These are phyloP conservation scores for Coemansia sp. DNA, from an alignment of 192 early-diverging fungal genomes.

Conservation along the genomic window DNA sequence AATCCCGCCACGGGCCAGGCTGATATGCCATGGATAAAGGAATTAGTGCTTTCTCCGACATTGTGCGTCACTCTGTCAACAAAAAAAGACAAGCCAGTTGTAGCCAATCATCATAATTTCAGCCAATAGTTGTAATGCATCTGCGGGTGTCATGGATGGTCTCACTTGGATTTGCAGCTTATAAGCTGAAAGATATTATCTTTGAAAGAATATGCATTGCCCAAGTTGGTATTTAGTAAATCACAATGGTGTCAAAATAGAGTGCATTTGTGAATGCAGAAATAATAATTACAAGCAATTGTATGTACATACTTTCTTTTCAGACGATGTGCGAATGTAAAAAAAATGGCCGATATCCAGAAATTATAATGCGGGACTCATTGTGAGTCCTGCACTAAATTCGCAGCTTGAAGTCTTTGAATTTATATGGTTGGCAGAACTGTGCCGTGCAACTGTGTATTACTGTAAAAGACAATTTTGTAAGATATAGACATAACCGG, in stretches of 20 bases:
- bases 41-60: not conserved
- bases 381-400: no score
- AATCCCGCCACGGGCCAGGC: slow-evolving; percentile 7
- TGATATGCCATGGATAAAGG: not conserved
- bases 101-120: not conserved
- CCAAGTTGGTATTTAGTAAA: not conserved
- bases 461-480: no score
- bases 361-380: not conserved
- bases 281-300: not conserved
- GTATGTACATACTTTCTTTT: not conserved
- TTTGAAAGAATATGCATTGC: not conserved
- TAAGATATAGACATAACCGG: no score
- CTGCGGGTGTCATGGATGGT: not conserved
- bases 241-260: not conserved
- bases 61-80: not conserved
- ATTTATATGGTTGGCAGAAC: no score
- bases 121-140: not conserved
- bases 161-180: not conserved
- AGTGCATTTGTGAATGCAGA: not conserved
- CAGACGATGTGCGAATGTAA: not conserved
- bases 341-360: not conserved
- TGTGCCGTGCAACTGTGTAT: no score
- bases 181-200: slow-evolving; percentile 5
- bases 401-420: no score
- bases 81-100: not conserved